These are phyloP conservation scores for Alternaria sp. DNA, from an alignment of 2,329 filamentous ascomycete genomes.

Conservation along the genomic window DNA sequence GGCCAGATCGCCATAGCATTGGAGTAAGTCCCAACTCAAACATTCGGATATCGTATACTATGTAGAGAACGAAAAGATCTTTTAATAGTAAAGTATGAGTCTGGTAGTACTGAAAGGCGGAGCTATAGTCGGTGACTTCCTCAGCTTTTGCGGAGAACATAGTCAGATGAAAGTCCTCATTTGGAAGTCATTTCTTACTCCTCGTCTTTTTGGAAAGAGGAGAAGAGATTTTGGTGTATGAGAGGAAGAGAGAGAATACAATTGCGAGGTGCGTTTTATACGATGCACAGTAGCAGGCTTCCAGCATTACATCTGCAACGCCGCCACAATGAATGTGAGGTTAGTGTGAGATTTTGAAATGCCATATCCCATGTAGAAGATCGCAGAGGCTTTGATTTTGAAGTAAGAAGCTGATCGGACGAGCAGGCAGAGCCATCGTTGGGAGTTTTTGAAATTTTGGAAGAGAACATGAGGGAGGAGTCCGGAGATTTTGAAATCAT, in stretches of 20 bases:
- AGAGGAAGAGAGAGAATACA: background rate
- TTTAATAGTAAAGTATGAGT: background rate
- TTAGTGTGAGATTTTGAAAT: too few relatives aligned
- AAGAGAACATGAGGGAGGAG: too few relatives aligned
- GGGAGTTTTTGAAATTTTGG: too few relatives aligned
- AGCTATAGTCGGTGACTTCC: fast-evolving
- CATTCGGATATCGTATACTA: background rate
- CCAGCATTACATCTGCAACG: too few relatives aligned
- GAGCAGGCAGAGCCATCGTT: too few relatives aligned
- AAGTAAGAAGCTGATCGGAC: too few relatives aligned
- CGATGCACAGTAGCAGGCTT: fast-evolving
- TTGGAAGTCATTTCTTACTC: too few relatives aligned
- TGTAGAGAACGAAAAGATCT: background rate
- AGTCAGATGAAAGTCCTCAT: too few relatives aligned
- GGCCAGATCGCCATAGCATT: fast-evolving
- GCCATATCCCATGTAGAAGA: too few relatives aligned
- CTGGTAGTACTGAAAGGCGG: background rate
- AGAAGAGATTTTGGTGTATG: background rate
- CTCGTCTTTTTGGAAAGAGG: background rate
- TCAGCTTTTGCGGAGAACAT: background rate
- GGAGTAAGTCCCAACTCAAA: background rate
- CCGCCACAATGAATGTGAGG: too few relatives aligned
- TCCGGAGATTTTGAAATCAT: too few relatives aligned
- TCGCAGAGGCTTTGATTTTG: too few relatives aligned
- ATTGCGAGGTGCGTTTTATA: fast-evolving